phyloP scores from a whole-genome alignment of 345 rosid species.

The Heritiera littoralis region DNA sequence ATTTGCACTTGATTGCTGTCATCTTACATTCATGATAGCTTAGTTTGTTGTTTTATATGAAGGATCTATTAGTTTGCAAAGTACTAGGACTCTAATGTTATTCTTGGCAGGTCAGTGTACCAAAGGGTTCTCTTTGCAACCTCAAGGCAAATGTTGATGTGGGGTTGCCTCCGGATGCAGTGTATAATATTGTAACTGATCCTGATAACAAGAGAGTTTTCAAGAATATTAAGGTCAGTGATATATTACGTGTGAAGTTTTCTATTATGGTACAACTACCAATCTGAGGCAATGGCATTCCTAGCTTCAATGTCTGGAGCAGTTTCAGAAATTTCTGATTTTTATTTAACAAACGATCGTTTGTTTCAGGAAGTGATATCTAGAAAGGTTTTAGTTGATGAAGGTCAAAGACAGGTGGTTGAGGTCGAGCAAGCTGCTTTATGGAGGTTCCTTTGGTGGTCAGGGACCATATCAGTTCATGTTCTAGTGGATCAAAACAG shows the following conservation, averaged over 20 bases:
- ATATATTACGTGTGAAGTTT: background rate
- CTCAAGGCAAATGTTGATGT: constrained; percentile 58
- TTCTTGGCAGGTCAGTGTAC: constrained; percentile 76
- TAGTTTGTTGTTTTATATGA: background rate
- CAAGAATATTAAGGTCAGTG: constrained; percentile 79
- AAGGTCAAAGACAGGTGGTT: constrained; percentile 80
- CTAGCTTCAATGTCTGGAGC: background rate
- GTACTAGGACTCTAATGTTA: constrained; percentile 27
- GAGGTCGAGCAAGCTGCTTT: constrained; percentile 87
- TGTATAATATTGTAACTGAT: constrained; percentile 69
- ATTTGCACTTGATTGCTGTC: background rate
- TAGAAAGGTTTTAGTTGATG: constrained; percentile 69
- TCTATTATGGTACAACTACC: background rate
- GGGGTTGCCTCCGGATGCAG: constrained; percentile 91
- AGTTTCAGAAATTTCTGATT: background rate
- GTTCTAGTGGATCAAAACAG: constrained; percentile 86
- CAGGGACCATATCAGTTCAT: constrained; percentile 85
- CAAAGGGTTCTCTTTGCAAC: constrained; percentile 89
- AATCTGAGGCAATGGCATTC: background rate
- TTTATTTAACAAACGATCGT: background rate
- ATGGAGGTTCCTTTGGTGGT: constrained; percentile 82
- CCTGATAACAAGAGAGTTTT: constrained; percentile 92
- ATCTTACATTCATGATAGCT: background rate
- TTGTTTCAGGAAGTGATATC: constrained; percentile 71
- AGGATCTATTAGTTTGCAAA: background rate